Evolutionary conservation across 805 yeast genomes (phyloP).

Genomic region (Suhomyces sp.): DNA sequence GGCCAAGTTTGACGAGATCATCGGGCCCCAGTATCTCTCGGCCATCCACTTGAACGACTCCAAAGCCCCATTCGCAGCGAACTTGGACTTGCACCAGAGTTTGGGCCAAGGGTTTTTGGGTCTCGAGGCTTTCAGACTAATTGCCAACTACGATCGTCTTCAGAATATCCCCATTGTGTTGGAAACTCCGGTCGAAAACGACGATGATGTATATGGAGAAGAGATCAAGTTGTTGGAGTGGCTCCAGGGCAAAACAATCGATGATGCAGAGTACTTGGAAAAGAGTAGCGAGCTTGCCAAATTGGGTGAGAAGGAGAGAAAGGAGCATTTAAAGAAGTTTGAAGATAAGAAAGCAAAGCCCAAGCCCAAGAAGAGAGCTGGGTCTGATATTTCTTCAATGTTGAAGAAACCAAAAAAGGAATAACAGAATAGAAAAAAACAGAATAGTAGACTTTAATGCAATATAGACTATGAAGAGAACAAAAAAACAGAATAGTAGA

Average conservation of each 20-base stretch:
- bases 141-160: slow-evolving; percentile 67
- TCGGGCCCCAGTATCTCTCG: slow-evolving; percentile 72
- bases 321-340: slow-evolving; percentile 62
- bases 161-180: slow-evolving; percentile 72
- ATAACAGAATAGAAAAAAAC: background rate
- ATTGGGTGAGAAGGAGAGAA: slow-evolving; percentile 66
- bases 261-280: slow-evolving; percentile 52
- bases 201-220: slow-evolving; percentile 66
- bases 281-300: slow-evolving; percentile 50
- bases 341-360: slow-evolving; percentile 33
- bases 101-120: slow-evolving; percentile 89
- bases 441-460: background rate
- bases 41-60: slow-evolving; percentile 93
- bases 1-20: slow-evolving; percentile 65
- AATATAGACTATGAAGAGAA: background rate
- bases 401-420: slow-evolving; percentile 7
- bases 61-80: slow-evolving; percentile 87
- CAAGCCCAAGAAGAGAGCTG: slow-evolving; percentile 1
- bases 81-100: slow-evolving; percentile 86
- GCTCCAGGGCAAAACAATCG: slow-evolving; percentile 56
- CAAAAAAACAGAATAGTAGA: too few relatives aligned
- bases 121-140: slow-evolving; percentile 72
- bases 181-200: slow-evolving; percentile 79
- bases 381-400: slow-evolving; percentile 16
- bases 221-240: slow-evolving; percentile 83